phyloP scores from a whole-genome alignment of 2,329 filamentous ascomycete genomes.

The Stagonosporopsis cucurbitacearum region DNA sequence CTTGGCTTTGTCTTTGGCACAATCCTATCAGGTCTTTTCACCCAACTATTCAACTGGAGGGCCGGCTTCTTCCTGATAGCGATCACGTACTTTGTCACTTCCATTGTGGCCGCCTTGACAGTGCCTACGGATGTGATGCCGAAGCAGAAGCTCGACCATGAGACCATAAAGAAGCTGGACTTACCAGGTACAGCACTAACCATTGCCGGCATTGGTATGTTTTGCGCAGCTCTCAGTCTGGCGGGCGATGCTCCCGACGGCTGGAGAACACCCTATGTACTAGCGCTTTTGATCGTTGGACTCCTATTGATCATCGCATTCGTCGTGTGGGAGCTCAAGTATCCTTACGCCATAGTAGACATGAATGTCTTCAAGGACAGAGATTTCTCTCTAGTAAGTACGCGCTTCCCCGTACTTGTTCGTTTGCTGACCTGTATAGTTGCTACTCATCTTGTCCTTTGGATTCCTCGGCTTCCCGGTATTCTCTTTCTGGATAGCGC shows the following conservation, averaged over 20 bases:
- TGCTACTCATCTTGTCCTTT: slow-evolving; percentile 63
- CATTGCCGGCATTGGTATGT: slow-evolving; percentile 69
- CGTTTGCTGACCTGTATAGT: slow-evolving; percentile 42
- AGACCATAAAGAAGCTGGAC: slow-evolving; percentile 66
- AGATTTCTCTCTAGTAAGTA: slow-evolving; percentile 66
- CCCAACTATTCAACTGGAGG: slow-evolving; percentile 68
- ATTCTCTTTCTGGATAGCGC: slow-evolving; percentile 67
- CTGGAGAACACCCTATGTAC: slow-evolving; percentile 68
- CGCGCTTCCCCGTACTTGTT: not conserved
- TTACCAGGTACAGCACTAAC: slow-evolving; percentile 66
- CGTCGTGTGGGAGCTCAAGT: slow-evolving; percentile 66
- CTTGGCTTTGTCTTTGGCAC: slow-evolving; percentile 64
- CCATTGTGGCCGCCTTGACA: slow-evolving; percentile 64
- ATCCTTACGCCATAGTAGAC: slow-evolving; percentile 55
- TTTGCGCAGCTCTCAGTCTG: slow-evolving; percentile 64
- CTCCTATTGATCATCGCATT: slow-evolving; percentile 63
- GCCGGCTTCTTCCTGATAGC: slow-evolving; percentile 67
- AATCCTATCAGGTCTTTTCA: slow-evolving; percentile 68
- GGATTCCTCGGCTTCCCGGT: slow-evolving; percentile 69
- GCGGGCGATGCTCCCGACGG: slow-evolving; percentile 64
- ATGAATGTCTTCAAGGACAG: slow-evolving; percentile 66
- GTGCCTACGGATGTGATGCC: slow-evolving; percentile 62
- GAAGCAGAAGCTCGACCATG: slow-evolving; percentile 53
- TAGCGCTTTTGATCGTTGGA: slow-evolving; percentile 67
- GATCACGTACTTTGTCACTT: slow-evolving; percentile 68